Percentiles rank a stretch among this genome's conserved stretches.
These are phyloP conservation scores for Scortechinia acanthostroma DNA, from an alignment of 2,329 filamentous ascomycete genomes.

Conservation along the genomic window DNA sequence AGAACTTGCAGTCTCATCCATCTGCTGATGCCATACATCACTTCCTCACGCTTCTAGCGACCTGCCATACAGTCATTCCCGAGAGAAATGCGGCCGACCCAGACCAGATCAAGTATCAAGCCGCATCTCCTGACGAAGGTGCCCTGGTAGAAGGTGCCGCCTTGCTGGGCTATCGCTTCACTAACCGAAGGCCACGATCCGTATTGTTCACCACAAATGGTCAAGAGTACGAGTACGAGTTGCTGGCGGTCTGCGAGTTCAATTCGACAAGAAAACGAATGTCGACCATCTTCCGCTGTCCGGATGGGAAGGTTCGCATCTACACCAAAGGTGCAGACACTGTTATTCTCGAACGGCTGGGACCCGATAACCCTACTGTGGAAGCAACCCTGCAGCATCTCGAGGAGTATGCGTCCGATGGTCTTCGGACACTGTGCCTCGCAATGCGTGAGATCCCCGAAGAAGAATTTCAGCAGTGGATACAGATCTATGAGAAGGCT, in stretches of 20 bases:
- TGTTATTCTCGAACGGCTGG: conserved; percentile 86
- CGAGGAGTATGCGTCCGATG: conserved; percentile 97
- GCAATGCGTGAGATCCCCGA: conserved; percentile 91
- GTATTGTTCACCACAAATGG: conserved; percentile 78
- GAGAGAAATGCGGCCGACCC: conserved; percentile 68
- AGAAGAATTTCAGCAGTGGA: conserved; percentile 82
- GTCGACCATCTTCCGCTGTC: conserved; percentile 94
- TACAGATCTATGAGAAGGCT: conserved; percentile 77
- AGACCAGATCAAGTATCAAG: conserved; percentile 89
- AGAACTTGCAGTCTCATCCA: conserved; percentile 55
- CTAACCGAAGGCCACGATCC: conserved; percentile 78
- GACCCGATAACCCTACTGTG: conserved; percentile 75
- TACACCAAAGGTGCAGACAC: conserved; percentile 98
- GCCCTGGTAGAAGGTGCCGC: conserved; percentile 91
- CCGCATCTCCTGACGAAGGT: conserved; percentile 92
- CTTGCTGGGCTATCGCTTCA: conserved; percentile 78
- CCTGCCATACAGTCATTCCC: conserved; percentile 95
- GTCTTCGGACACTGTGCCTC: conserved; percentile 85
- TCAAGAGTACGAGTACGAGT: conserved; percentile 72
- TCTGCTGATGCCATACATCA: conserved; percentile 56
- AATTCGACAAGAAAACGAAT: conserved; percentile 96
- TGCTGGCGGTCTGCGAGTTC: conserved; percentile 96
- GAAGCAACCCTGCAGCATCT: conserved; percentile 87
- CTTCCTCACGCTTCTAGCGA: conserved; percentile 79
- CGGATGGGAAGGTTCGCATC: conserved; percentile 85